Conservation (phyloP, 768 basidiomycete genomes). For the Phlegmacium glaucopus region DNA sequence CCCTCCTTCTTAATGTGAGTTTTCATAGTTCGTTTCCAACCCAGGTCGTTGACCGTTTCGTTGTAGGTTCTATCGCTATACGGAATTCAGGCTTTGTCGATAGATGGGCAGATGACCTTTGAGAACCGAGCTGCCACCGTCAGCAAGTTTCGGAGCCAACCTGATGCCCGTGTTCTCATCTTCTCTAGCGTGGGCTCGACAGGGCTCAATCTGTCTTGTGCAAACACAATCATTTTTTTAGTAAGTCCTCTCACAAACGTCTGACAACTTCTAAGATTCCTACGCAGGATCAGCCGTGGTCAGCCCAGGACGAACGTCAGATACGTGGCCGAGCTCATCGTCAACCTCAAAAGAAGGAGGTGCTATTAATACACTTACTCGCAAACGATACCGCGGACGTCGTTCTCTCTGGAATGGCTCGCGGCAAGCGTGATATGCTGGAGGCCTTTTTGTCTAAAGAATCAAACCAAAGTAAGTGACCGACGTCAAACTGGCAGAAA, state of each 20-base stretch:
- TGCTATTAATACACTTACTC: constrained; percentile 18
- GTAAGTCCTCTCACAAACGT: constrained; percentile 6
- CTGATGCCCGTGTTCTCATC: constrained; percentile 7
- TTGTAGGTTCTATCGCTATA: constrained; percentile 10
- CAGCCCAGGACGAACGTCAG: constrained; percentile 21
- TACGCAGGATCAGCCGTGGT: constrained; percentile 25
- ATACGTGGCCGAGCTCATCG: constrained; percentile 19
- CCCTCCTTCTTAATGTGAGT: constrained; percentile 13
- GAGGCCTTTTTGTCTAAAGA: constrained; percentile 22
- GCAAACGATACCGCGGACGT: constrained; percentile 21
- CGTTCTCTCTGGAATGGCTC: constrained; percentile 14
- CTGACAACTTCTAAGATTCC: neutral
- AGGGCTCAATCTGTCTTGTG: constrained; percentile 11
- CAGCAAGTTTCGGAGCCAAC: neutral
- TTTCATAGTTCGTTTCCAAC: neutral
- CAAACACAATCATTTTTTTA: neutral
- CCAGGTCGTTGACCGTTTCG: neutral
- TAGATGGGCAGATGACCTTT: constrained; percentile 9
- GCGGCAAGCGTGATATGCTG: constrained; percentile 21
- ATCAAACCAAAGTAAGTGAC: no score
- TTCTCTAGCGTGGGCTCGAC: constrained; percentile 10
- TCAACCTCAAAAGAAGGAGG: constrained; percentile 21
- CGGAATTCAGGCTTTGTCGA: constrained; percentile 2
- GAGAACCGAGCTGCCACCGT: constrained; percentile 6
- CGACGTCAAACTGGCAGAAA: no score